Conservation (phyloP, 768 basidiomycete species). For the Trametes elegans region DNA sequence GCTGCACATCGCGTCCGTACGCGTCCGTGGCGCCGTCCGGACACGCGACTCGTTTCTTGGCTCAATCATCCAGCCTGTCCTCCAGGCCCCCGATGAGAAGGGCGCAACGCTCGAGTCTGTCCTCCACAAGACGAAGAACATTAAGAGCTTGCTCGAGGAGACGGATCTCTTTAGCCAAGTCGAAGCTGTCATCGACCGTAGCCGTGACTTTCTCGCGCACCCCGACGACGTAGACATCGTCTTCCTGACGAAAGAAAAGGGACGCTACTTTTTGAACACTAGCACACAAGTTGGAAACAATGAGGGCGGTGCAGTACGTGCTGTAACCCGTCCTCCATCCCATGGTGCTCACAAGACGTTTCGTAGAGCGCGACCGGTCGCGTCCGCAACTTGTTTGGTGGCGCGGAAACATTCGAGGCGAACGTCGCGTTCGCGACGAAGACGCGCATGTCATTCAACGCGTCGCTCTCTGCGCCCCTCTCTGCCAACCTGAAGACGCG, state of each 20-base stretch:
- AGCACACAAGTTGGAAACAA: constrained; percentile 91
- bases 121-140: constrained; percentile 63
- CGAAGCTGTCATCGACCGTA: constrained; percentile 59
- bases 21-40: constrained; percentile 70
- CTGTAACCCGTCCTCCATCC: neutral
- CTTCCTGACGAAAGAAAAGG: constrained; percentile 72
- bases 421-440: constrained; percentile 83
- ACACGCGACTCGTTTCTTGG: constrained; percentile 82
- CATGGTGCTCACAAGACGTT: neutral
- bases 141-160: constrained; percentile 63
- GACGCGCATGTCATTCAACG: constrained; percentile 81
- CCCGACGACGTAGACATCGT: constrained; percentile 75
- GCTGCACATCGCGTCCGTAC: constrained; percentile 70
- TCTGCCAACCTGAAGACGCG: constrained; percentile 52
- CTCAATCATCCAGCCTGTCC: constrained; percentile 65
- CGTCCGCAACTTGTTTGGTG: constrained; percentile 86
- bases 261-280: constrained; percentile 74
- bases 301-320: constrained; percentile 87
- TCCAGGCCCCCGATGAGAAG: constrained; percentile 5
- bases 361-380: constrained; percentile 73
- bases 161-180: constrained; percentile 78
- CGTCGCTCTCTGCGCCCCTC: constrained; percentile 61
- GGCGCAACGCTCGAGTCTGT: constrained; percentile 56
- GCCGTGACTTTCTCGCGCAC: constrained; percentile 50
- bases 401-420: constrained; percentile 85